Base-by-base conservation (phyloP, 768 basidiomycete genomes). In the Grammothele lineata region DNA sequence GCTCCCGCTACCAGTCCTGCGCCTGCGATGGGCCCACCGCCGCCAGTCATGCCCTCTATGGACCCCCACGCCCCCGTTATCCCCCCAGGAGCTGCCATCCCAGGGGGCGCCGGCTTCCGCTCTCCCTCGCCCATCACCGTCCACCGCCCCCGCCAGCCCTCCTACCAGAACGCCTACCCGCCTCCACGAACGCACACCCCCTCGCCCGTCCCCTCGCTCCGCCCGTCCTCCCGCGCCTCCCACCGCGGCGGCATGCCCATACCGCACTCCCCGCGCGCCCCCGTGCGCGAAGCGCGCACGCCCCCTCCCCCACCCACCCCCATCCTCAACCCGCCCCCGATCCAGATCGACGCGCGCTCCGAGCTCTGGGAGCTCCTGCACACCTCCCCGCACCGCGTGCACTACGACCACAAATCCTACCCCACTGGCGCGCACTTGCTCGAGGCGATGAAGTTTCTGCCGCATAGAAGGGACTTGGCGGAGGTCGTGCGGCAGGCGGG, bases 371-470 rank as follows among this genome's bases (percentile, higher is more conserved):
- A 73, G 1, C 82, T 89, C 62, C 66, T 85, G 61, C 85, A 80
- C 56, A 78, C 81, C 54, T 87, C 88, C 1, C 75, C 70, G 1
- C 79, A 87, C 55, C 71, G 70, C 4, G 74, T 92, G 18, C 45
- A 80, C 43, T 82, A 80, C 61, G 61, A 70, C 27, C 70, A 77
- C 25, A 68, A 67, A 43, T 62, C 65, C 34, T 92, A 82, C 55
- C 85, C 85, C 2, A 84, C 80, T 2, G 88, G 83, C 9, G 63
- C 81, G 56, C 88, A 91, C 54, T 71, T 91, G n/a, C 75, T 80
- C 44, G 86, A 91, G 63, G 86, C 87, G 8, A 68, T 85, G 58
- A 85, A 85, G 61, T 91, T 80, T 62, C 57, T 79, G 30, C 70
- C 71, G 2, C 62, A 69, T 18, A 67, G 69, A 3, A 77, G 76